Evolutionary conservation across 2,329 filamentous ascomycete species (phyloP), one percentile per base, ranked within the genome.

Genomic region (Diaporthe helianthi): DNA sequence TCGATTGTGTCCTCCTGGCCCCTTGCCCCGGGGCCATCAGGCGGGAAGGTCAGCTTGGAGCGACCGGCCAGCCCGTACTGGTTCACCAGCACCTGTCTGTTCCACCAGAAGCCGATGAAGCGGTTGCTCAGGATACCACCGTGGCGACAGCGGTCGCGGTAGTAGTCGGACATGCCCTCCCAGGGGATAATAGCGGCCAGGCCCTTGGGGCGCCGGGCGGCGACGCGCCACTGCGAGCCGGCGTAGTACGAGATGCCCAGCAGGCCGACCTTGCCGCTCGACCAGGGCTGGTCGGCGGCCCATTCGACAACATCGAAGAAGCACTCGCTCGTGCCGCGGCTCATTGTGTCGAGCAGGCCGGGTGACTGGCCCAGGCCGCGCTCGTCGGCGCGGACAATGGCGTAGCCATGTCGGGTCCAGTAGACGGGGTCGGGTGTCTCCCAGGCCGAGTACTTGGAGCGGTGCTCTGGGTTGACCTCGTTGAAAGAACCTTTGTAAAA

Each of bases 31-130:
- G 77, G 77, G 2, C 75, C 76, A 38, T 76, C 77, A 1, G 75
- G 74, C 9, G 76, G 75, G 71, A 77, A 79, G 8, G 69, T 75
- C 31, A 77, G 72, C 63, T 73, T 74, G 6, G 76, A 76, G n/a
- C 77, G 69, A 0, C 76, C 76, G 1, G 75, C 71, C 2, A 81
- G 81, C 1, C 90, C 90, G 71, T 93, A 93, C 76, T 93, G 91
- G 74, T 92, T 92, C 0, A 82, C 82, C 9, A 91, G 80, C 8
- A 92, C 88, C 75, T 91, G 89, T 0, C 88, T 82, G 74, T 90
- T 84, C 89, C 89, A 91, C 89, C 89, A 92, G 73, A 90, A 87
- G 15, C 79, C 75, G 73, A 91, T 90, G 73, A 89, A 89, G 0
- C 75, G 76, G 72, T 89, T 85, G 0, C 86, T 87, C 2, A 89